These are phyloP conservation scores for Rhizopogon hawkerae DNA, from an alignment of 1,284 basidiomycete species.

Conservation along the genomic window DNA sequence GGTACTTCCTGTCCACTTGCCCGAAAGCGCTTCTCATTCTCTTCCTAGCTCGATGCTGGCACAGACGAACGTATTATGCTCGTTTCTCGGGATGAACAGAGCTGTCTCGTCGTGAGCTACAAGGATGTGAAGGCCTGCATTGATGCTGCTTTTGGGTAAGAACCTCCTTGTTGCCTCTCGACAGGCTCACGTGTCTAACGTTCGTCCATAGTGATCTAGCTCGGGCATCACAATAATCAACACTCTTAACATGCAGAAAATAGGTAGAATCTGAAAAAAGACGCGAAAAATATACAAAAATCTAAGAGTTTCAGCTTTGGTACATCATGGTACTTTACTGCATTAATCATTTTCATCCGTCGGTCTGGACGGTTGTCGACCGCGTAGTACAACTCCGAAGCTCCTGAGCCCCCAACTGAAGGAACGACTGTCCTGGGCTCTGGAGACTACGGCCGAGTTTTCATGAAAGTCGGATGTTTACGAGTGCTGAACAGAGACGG, in stretches of 20 bases:
- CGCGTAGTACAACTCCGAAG: too few relatives aligned
- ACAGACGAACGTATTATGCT: conserved; percentile 94
- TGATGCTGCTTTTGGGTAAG: conserved; percentile 61
- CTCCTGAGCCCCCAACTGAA: too few relatives aligned
- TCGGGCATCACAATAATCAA: conserved; percentile 17
- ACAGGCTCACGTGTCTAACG: not conserved
- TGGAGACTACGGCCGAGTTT: too few relatives aligned
- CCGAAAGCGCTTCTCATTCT: conserved; percentile 2
- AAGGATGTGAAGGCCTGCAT: conserved; percentile 85
- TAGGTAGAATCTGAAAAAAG: conserved; percentile 53
- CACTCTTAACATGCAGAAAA: conserved; percentile 31
- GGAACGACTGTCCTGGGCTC: too few relatives aligned
- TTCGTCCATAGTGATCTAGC: conserved; percentile 21
- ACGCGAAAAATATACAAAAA: conserved; percentile 47
- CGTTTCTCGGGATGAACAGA: conserved; percentile 89
- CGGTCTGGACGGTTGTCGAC: not conserved
- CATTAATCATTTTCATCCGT: not conserved
- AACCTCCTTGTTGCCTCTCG: not conserved
- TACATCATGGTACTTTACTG: not conserved
- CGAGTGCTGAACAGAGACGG: not conserved
- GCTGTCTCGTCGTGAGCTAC: conserved; percentile 93
- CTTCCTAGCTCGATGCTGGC: conserved; percentile 75
- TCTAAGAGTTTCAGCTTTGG: not conserved
- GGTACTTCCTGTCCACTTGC: conserved; percentile 27
- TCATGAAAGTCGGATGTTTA: too few relatives aligned